Evolutionary conservation across 78 protist species (phyloP).

Genomic region (Chrysochromulina parva): DNA sequence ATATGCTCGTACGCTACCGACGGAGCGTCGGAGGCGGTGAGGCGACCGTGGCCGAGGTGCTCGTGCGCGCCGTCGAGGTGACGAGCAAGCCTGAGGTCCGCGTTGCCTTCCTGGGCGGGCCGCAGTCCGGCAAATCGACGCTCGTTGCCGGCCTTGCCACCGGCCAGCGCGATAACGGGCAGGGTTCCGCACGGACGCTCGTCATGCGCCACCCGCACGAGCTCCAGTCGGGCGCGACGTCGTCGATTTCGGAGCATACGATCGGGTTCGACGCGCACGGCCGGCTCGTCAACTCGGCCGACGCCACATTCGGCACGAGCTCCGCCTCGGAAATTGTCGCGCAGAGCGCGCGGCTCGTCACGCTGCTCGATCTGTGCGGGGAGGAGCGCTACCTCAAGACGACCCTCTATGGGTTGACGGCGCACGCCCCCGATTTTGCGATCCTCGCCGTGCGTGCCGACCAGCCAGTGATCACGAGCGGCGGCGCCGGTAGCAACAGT

Average conservation of each 20-base stretch:
- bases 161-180: background rate
- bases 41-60: slow-evolving; percentile 44
- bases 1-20: background rate
- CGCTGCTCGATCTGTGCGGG: background rate
- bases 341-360: background rate
- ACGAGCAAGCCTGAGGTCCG: slow-evolving; percentile 64
- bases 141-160: background rate
- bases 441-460: background rate
- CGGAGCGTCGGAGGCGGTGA: background rate
- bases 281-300: background rate
- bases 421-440: slow-evolving; percentile 30
- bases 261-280: background rate
- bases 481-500: too few relatives aligned
- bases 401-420: background rate
- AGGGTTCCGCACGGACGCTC: background rate
- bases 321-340: background rate
- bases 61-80: slow-evolving; percentile 65
- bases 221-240: slow-evolving; percentile 42
- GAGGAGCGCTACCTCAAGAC: background rate
- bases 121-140: slow-evolving; percentile 71
- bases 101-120: slow-evolving; percentile 81
- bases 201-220: background rate
- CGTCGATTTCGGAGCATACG: background rate
- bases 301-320: background rate
- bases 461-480: background rate